These are phyloP conservation scores for Phytophthora citricola DNA, from an alignment of 352 stramenopile species.

Conservation along the genomic window DNA sequence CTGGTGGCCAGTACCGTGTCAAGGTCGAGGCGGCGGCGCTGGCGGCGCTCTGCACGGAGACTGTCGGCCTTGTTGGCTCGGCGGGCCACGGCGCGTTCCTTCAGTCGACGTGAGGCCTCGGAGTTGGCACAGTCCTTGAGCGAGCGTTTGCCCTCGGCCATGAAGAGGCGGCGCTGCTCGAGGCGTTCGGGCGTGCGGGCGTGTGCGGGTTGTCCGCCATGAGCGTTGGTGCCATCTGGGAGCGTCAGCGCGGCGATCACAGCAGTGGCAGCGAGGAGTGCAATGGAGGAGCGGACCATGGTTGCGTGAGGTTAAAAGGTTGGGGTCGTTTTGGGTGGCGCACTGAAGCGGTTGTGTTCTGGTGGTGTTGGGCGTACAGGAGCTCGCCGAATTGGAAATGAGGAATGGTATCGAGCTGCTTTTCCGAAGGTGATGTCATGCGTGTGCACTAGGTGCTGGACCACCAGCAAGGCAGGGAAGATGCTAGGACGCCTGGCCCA, in stretches of 20 bases:
- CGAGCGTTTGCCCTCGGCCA: conserved; percentile 29
- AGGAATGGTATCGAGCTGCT: not conserved
- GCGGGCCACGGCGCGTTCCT: conserved; percentile 19
- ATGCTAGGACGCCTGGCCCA: not conserved
- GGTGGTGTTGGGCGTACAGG: not conserved
- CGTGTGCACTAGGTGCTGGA: not conserved
- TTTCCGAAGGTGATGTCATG: not conserved
- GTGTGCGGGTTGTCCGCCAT: conserved; percentile 5
- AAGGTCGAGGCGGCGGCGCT: conserved; percentile 23
- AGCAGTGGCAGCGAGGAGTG: conserved; percentile 1
- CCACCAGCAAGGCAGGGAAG: not conserved
- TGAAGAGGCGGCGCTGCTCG: conserved; percentile 30
- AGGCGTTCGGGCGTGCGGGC: conserved; percentile 7
- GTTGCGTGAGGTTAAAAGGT: not conserved
- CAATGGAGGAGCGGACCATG: conserved; percentile 18
- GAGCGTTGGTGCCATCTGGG: not conserved
- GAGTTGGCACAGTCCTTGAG: conserved; percentile 34
- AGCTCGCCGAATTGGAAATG: not conserved
- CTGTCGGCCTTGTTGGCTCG: conserved; percentile 19
- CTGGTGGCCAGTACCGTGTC: conserved; percentile 22
- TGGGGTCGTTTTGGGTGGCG: too few relatives aligned
- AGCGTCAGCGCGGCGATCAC: not conserved
- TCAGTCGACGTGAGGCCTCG: conserved; percentile 16
- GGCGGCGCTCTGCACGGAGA: conserved; percentile 17
- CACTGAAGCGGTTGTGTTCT: not conserved